Evolutionary conservation across 495 filamentous ascomycete species (phyloP).

Genomic region (Neurospora intermedia): DNA sequence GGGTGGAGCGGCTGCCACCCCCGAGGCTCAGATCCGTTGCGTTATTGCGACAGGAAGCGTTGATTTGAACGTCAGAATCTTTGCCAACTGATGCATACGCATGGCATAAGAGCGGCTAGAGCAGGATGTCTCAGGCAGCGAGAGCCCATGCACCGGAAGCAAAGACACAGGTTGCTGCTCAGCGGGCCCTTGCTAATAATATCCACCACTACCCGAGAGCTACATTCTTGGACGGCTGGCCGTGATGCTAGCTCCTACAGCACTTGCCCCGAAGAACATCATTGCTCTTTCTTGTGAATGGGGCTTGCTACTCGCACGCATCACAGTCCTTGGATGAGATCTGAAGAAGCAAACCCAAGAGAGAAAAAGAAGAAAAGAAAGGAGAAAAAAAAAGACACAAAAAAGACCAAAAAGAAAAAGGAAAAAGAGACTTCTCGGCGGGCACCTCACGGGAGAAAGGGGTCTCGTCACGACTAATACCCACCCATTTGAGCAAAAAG

Average conservation of each 20-base stretch:
- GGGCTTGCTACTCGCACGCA: not conserved
- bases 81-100: conserved; percentile 35
- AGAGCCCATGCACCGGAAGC: not conserved
- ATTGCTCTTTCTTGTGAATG: not conserved
- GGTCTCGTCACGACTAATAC: not conserved
- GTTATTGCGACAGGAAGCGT: conserved; percentile 55
- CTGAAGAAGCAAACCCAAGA: not conserved
- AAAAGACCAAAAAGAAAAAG: not conserved
- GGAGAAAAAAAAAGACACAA: not conserved
- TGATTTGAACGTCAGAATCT: conserved; percentile 50
- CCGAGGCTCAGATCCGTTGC: conserved; percentile 43
- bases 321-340: not conserved
- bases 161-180: not conserved
- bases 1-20: conserved; percentile 16
- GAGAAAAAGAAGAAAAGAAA: too few species aligned
- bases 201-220: not conserved
- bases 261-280: not conserved
- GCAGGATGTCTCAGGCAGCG: not conserved
- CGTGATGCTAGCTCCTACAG: not conserved
- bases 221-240: not conserved
- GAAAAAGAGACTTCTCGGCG: not conserved
- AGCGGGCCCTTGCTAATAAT: not conserved
- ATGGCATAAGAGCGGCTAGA: not conserved
- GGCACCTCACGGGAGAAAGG: not conserved
- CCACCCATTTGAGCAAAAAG: not conserved